A percentile compares a stretch with the other conserved stretches of the same genome.
Evolutionary conservation across 1,139 yeast genomes (phyloP).

Genomic region (Magnusiomyces sp.): DNA sequence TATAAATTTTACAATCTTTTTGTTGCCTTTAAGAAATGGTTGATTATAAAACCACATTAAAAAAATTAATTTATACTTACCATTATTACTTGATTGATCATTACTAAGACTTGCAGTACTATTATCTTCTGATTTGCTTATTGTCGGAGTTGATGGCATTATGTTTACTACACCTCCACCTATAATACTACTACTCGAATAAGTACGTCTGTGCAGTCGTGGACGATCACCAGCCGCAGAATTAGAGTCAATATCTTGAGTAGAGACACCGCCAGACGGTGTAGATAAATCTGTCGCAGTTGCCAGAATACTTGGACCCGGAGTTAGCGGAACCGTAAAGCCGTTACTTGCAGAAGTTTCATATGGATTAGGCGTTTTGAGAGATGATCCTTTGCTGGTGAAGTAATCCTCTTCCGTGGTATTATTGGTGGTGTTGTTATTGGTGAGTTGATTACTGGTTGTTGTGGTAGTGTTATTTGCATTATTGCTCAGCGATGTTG

Average conservation of each 20-base stretch:
- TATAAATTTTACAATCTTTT: too few relatives aligned
- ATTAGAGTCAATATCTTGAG: conserved; percentile 2
- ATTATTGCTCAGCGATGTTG: conserved; percentile 3
- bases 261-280: conserved; percentile 1
- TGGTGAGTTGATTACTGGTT: background rate
- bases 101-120: background rate
- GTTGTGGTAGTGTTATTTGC: background rate
- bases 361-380: too few relatives aligned
- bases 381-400: too few relatives aligned
- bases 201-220: conserved; percentile 11
- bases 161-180: conserved; percentile 10
- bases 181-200: conserved; percentile 10
- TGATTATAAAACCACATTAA: too few relatives aligned
- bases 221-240: conserved; percentile 8
- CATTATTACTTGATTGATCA: too few relatives aligned
- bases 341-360: too few relatives aligned
- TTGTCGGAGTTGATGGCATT: conserved; percentile 4
- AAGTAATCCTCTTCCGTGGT: background rate
- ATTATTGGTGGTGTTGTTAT: background rate
- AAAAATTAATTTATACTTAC: too few relatives aligned
- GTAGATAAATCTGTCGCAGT: background rate
- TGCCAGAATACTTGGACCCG: conserved; percentile 16
- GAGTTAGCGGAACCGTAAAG: conserved; percentile 5
- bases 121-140: background rate
- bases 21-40: too few relatives aligned